Conservation (phyloP, 495 filamentous ascomycete species). For the Podospora fimiseda region DNA sequence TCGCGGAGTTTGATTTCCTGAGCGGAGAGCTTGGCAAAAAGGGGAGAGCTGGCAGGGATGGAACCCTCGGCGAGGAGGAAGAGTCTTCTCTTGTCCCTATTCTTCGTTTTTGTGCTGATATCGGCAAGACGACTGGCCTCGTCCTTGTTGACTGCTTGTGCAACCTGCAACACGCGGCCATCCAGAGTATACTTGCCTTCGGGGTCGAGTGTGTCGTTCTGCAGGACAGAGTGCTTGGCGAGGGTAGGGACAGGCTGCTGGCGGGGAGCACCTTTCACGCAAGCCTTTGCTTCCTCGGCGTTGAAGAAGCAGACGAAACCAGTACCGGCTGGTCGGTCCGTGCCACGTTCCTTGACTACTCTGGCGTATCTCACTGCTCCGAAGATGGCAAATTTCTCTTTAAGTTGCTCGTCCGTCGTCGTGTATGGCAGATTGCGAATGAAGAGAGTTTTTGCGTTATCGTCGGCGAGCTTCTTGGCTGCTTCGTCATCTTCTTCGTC, state of each 20-base stretch:
- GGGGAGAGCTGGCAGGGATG: constrained; percentile 60
- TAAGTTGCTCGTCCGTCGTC: constrained; percentile 67
- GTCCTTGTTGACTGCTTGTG: constrained; percentile 73
- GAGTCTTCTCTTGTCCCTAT: constrained; percentile 86
- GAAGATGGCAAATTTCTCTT: constrained; percentile 77
- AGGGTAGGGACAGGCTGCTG: constrained; percentile 37
- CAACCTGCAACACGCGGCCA: constrained; percentile 75
- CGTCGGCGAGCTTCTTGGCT: constrained; percentile 33
- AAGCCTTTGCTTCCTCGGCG: constrained; percentile 60
- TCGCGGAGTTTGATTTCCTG: constrained; percentile 84
- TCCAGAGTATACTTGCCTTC: constrained; percentile 82
- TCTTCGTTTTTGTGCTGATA: constrained; percentile 57
- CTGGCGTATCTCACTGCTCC: constrained; percentile 81
- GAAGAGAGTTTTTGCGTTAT: constrained; percentile 73
- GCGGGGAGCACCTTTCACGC: constrained; percentile 66
- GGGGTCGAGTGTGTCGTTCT: constrained; percentile 70
- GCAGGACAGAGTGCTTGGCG: constrained; percentile 69
- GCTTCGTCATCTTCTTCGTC: constrained; percentile 36
- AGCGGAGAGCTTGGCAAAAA: constrained; percentile 69
- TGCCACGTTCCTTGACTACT: constrained; percentile 77
- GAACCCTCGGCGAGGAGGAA: constrained; percentile 86
- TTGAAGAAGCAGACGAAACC: constrained; percentile 93
- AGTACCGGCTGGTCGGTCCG: constrained; percentile 80
- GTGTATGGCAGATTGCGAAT: constrained; percentile 92
- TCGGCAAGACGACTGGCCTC: constrained; percentile 70